These are phyloP conservation scores for Blastobotrys persicus DNA, from an alignment of 1,139 yeast genomes.

Conservation along the genomic window DNA sequence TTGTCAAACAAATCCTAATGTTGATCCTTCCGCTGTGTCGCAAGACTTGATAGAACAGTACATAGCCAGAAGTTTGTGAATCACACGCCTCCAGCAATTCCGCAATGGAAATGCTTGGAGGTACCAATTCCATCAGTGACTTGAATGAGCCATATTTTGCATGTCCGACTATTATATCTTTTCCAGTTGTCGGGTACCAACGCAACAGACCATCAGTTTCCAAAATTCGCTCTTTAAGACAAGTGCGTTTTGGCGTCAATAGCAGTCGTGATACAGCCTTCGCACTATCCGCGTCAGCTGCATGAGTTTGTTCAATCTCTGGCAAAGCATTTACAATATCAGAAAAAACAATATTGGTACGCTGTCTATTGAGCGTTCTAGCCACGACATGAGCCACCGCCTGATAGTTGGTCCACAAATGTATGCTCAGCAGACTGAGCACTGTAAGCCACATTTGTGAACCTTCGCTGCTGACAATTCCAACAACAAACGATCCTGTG, in stretches of 20 bases:
- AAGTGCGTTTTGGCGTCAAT: conserved; percentile 30
- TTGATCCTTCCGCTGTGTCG: conserved; percentile 15
- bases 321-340: conserved; percentile 31
- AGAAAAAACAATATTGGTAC: conserved; percentile 37
- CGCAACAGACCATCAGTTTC: conserved; percentile 35
- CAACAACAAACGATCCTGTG: conserved; percentile 38
- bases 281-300: conserved; percentile 22
- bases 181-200: conserved; percentile 24
- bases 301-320: conserved; percentile 25
- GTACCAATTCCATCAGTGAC: conserved; percentile 17
- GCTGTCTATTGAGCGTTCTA: conserved; percentile 37
- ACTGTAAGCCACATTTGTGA: conserved; percentile 35
- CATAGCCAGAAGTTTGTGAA: conserved; percentile 24
- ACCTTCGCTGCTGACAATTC: conserved; percentile 35
- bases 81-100: conserved; percentile 23
- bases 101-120: conserved; percentile 15
- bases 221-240: conserved; percentile 34
- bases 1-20: conserved; percentile 27
- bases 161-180: conserved; percentile 25
- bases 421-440: conserved; percentile 30
- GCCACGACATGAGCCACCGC: conserved; percentile 39
- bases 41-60: conserved; percentile 22
- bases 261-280: conserved; percentile 29
- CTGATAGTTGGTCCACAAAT: conserved; percentile 38
- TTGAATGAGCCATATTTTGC: conserved; percentile 26